Conservation (phyloP, 169 alveolate genomes). For the Cryptosporidium sp. region DNA sequence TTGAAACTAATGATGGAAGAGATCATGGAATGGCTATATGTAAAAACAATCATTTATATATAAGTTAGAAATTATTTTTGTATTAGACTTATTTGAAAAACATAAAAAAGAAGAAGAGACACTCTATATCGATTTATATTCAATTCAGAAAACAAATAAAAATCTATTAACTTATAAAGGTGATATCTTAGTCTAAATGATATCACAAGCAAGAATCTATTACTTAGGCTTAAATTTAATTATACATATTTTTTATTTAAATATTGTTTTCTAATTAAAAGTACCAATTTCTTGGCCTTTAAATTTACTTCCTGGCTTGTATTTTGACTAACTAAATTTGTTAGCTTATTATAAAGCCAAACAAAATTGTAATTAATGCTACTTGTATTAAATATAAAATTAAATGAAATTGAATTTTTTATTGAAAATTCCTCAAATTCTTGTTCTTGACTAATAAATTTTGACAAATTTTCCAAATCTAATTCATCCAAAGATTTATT, state of each 20-base stretch:
- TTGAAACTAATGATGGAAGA: not conserved
- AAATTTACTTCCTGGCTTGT: not conserved
- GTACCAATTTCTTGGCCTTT: not conserved
- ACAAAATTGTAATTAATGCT: not conserved
- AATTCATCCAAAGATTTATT: not conserved
- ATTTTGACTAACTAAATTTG: not conserved
- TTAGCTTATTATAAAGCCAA: conserved; percentile 12
- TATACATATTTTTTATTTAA: not conserved
- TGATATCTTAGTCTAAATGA: not conserved
- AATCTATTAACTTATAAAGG: not conserved
- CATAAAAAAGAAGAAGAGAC: too few relatives aligned
- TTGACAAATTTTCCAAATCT: not conserved
- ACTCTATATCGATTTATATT: too few relatives aligned
- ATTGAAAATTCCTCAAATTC: not conserved
- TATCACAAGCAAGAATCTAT: not conserved
- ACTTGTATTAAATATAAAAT: not conserved
- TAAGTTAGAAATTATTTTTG: not conserved
- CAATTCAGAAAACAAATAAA: too few relatives aligned
- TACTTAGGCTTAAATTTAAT: not conserved
- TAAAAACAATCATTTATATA: not conserved
- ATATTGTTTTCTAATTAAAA: conserved; percentile 4
- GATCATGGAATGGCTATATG: conserved; percentile 14
- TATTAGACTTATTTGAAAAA: too few relatives aligned
- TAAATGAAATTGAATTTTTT: not conserved
- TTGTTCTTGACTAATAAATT: not conserved